phyloP scores from a whole-genome alignment of 768 basidiomycete genomes.

The Naganishia friedmannii region DNA sequence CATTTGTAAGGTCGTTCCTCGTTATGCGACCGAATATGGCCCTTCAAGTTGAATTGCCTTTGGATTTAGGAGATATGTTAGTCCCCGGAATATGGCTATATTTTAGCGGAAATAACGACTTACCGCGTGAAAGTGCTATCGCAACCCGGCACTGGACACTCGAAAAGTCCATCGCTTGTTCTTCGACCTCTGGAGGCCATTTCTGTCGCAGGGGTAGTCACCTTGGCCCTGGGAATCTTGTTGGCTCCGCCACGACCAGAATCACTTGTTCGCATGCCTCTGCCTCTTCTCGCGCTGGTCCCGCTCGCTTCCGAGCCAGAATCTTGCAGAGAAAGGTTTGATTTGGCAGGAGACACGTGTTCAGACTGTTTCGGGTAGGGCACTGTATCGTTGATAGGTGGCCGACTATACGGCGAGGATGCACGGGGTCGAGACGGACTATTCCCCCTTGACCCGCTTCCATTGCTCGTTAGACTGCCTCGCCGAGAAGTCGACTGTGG shows the following conservation, averaged over 20 bases:
- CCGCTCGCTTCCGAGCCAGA: conserved; percentile 16
- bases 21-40: conserved; percentile 91
- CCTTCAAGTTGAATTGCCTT: conserved; percentile 86
- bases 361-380: conserved; percentile 19
- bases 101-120: neutral
- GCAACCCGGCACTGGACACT: conserved; percentile 84
- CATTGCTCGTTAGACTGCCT: conserved; percentile 20
- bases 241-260: neutral
- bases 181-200: conserved; percentile 79
- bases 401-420: conserved; percentile 29
- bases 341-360: conserved; percentile 13
- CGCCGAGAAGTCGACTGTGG: conserved; percentile 14
- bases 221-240: conserved; percentile 56
- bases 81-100: too few species aligned
- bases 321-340: conserved; percentile 11
- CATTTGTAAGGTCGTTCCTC: conserved; percentile 94
- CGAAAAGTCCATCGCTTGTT: conserved; percentile 82
- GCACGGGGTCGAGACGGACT: conserved; percentile 23
- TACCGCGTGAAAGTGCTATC: conserved; percentile 75
- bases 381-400: conserved; percentile 8
- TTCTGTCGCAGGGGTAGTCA: conserved; percentile 84
- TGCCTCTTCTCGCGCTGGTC: conserved; percentile 9
- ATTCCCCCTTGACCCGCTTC: conserved; percentile 10
- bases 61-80: too few species aligned
- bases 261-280: conserved; percentile 2